Evolutionary conservation across 306 rosid species (phyloP), one percentile per base, ranked within the genome.

Genomic region (Cucurbita argyrosperma): DNA sequence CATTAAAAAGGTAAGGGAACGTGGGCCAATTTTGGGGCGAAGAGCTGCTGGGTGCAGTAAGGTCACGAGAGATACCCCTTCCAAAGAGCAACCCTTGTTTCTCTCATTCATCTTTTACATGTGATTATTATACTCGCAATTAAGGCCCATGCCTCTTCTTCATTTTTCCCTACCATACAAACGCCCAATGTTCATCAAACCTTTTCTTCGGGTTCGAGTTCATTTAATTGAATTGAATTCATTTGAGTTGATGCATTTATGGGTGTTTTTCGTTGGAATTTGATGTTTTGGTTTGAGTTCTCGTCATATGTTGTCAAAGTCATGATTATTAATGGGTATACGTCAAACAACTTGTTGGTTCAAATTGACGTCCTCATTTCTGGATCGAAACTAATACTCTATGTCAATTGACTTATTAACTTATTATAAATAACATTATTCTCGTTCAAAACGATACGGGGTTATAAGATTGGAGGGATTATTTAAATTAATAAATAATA

Each of bases 41-140:
- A 58, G 76, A 12, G 45, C 53, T 65, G n/a, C 55, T 51, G 55
- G 56, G 67, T 59, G 58, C 35, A 30, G 35, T 30, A 39, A 4
- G 71, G 51, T 82, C 60, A 59, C 76, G 81, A 43, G 77, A 38
- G 46, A 71, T 58, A 18, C 54, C 82, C 39, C 11, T 59, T 67
- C 51, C 1, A 46, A 43, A 57, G 7, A 74, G 74, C 73, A 72
- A 76, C 43, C 40, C 40, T 30, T 38, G 19, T 30, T 52, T 13
- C 66, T 54, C 54, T 54, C 26, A 37, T 77, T 76, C 66, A 61
- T 35, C 79, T 71, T 45, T 59, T 81, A 6, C 83, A 79, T 79
- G 86, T 83, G 87, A 83, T 82, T 42, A 71, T 76, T 72, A 79
- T 69, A 42, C 37, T 53, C n/a, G 6, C 50, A 54, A 72, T 72